Conservation (phyloP, 768 basidiomycete species). For the Leucocoprinus leucothites region DNA sequence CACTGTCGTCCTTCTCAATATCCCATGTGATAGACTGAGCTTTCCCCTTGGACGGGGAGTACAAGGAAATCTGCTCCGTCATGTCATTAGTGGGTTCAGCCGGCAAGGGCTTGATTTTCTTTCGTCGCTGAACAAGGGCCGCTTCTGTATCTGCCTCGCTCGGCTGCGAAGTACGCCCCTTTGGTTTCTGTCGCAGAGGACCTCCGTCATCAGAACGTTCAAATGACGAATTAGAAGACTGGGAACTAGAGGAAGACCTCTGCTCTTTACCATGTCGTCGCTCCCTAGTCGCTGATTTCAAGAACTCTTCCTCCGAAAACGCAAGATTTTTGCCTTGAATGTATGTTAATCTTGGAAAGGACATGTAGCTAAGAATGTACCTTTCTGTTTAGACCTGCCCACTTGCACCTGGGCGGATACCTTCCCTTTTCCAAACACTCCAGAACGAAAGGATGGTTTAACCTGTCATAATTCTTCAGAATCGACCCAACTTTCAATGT, state of each 20-base stretch:
- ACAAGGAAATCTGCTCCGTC: background rate
- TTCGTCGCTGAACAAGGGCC: background rate
- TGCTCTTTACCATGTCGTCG: background rate
- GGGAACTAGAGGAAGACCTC: slow-evolving; percentile 11
- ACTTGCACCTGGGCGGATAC: slow-evolving; percentile 44
- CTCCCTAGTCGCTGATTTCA: slow-evolving; percentile 27
- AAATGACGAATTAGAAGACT: background rate
- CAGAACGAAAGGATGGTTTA: slow-evolving; percentile 37
- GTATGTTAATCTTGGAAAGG: background rate
- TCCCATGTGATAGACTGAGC: slow-evolving; percentile 27
- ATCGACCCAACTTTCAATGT: background rate
- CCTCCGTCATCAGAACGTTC: background rate
- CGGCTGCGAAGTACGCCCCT: background rate
- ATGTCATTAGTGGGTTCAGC: background rate
- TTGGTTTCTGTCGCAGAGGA: background rate
- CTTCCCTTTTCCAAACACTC: slow-evolving; percentile 66
- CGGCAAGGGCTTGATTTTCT: background rate
- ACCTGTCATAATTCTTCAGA: slow-evolving; percentile 26
- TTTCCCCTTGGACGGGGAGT: too few species aligned
- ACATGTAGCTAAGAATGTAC: slow-evolving; percentile 12
- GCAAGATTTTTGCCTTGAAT: background rate
- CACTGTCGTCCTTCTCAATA: slow-evolving; percentile 23
- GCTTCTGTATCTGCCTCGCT: background rate
- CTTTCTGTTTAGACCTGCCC: slow-evolving; percentile 25
- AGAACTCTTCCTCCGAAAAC: slow-evolving; percentile 49